Conservation (phyloP, 768 basidiomycete genomes). For the Suillus decipiens region DNA sequence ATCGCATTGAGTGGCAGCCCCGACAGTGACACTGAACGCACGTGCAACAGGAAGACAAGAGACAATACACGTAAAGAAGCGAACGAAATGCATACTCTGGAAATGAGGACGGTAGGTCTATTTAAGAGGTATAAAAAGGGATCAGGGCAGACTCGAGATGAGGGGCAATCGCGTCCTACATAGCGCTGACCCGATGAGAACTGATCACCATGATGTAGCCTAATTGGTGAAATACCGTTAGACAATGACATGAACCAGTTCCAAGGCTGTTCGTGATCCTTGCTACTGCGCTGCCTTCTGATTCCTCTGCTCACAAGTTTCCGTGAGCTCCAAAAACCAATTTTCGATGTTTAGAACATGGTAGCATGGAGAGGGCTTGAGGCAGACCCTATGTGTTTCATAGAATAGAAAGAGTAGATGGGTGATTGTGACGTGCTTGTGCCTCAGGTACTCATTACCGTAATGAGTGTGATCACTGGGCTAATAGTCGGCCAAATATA, state of each 20-base stretch:
- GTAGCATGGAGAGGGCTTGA: neutral
- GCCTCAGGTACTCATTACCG: neutral
- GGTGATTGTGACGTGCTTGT: neutral
- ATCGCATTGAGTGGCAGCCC: neutral
- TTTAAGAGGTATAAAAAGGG: neutral
- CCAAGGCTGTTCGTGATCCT: neutral
- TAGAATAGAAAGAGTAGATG: neutral
- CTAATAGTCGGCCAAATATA: neutral
- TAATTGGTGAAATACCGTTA: neutral
- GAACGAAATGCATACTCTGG: constrained; percentile 29
- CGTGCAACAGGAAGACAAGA: neutral
- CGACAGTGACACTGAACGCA: neutral
- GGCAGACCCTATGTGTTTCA: neutral
- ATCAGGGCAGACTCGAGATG: neutral
- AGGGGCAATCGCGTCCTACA: neutral
- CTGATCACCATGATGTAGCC: neutral
- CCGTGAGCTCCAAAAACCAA: neutral
- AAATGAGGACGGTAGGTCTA: constrained; percentile 12
- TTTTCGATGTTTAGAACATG: neutral
- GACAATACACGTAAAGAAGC: constrained; percentile 21
- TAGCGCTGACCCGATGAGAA: neutral
- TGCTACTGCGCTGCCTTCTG: neutral
- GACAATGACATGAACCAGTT: neutral
- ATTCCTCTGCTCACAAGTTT: neutral
- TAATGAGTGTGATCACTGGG: neutral